Evolutionary conservation across 2,329 filamentous ascomycete genomes (phyloP).

Genomic region (Neonectria magnoliae): DNA sequence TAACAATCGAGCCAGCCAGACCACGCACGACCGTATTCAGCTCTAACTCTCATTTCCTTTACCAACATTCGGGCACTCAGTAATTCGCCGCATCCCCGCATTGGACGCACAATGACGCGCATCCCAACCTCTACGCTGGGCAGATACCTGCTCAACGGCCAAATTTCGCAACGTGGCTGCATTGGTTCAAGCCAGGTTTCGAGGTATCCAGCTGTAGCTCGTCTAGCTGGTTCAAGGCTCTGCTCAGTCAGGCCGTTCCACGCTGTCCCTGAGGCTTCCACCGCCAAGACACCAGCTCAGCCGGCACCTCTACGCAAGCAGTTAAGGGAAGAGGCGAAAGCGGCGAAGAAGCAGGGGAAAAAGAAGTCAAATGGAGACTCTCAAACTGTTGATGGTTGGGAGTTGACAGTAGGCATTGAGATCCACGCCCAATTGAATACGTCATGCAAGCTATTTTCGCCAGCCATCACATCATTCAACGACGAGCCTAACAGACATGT

Average conservation of each 20-base stretch:
- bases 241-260: constrained; percentile 45
- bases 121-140: constrained; percentile 56
- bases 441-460: constrained; percentile 86
- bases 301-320: constrained; percentile 73
- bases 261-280: constrained; percentile 39
- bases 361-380: constrained; percentile 57
- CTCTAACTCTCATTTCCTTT: background rate
- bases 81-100: background rate
- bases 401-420: constrained; percentile 94
- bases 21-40: background rate
- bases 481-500: constrained; percentile 86
- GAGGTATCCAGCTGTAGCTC: constrained; percentile 28
- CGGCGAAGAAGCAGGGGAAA: constrained; percentile 71
- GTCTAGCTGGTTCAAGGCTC: constrained; percentile 19
- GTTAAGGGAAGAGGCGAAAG: constrained; percentile 76
- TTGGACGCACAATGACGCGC: constrained; percentile 53
- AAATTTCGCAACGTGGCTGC: constrained; percentile 55
- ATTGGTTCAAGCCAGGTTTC: constrained; percentile 37
- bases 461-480: constrained; percentile 71
- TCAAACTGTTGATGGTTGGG: constrained; percentile 77
- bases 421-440: constrained; percentile 97
- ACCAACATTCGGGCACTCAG: background rate
- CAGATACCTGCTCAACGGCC: constrained; percentile 60
- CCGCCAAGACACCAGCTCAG: constrained; percentile 31
- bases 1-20: background rate